Percentiles rank a stretch among this genome's conserved stretches.
Evolutionary conservation across 148 eudicot genomes (phyloP).

Genomic region (Rhododendron henanense): DNA sequence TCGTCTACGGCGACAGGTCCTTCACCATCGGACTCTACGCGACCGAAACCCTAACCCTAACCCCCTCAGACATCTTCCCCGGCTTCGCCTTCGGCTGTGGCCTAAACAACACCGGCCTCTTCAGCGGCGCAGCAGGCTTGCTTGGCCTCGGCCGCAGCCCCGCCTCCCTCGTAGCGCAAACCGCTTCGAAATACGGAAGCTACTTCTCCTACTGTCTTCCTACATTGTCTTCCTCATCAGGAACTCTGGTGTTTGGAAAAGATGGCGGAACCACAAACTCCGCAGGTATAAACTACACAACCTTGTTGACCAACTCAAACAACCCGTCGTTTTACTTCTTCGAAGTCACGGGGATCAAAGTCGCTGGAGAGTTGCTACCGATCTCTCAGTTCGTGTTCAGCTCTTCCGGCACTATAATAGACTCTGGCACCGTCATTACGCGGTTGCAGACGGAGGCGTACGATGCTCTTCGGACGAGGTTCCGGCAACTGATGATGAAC

Average conservation of each 20-base stretch:
- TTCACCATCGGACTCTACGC: background rate
- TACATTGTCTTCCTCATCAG: background rate
- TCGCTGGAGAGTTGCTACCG: constrained; percentile 40
- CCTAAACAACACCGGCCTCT: constrained; percentile 24
- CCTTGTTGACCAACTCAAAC: constrained; percentile 15
- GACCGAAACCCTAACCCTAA: background rate
- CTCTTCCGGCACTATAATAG: constrained; percentile 48
- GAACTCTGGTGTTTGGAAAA: constrained; percentile 19
- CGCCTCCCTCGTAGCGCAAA: constrained; percentile 18
- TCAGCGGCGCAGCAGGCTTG: constrained; percentile 16
- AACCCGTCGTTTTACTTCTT: constrained; percentile 57
- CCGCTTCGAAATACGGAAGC: constrained; percentile 12
- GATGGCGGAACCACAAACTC: background rate
- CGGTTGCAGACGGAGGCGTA: constrained; percentile 66
- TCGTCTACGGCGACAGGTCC: constrained; percentile 43
- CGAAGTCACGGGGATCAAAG: constrained; percentile 33
- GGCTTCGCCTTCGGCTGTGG: constrained; percentile 36
- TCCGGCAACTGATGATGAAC: constrained; percentile 44
- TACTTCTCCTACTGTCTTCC: constrained; percentile 29
- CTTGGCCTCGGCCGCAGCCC: constrained; percentile 17
- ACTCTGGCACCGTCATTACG: constrained; percentile 80
- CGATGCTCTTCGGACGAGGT: constrained; percentile 35
- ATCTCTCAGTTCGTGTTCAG: constrained; percentile 48
- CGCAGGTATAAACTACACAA: background rate
- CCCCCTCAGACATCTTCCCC: background rate